Percentiles rank a stretch among this genome's conserved stretches.
Conservation (phyloP, 371 early-diverging fungal genomes). For the Batrachochytrium dendrobatidis region DNA sequence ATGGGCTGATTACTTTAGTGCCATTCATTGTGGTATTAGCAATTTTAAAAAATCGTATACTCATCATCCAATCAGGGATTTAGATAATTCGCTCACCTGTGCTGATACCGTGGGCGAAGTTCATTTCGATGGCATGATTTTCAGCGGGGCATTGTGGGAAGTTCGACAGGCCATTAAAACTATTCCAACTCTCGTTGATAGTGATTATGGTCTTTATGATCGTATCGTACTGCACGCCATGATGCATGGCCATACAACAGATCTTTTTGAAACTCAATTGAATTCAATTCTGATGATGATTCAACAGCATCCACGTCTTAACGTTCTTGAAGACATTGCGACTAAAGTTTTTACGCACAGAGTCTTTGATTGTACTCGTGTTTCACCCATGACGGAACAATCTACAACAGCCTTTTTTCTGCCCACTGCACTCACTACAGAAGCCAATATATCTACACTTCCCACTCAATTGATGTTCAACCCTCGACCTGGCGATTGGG, state of each 20-base stretch:
- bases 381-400: slow-evolving; percentile 14
- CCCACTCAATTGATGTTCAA: slow-evolving; percentile 18
- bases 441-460: slow-evolving; percentile 13
- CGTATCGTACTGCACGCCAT: slow-evolving; percentile 18
- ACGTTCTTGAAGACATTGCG: slow-evolving; percentile 5
- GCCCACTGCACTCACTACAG: slow-evolving; percentile 9
- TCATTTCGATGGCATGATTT: slow-evolving; percentile 19
- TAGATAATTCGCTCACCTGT: slow-evolving; percentile 24
- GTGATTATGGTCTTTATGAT: slow-evolving; percentile 18
- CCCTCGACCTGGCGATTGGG: slow-evolving; percentile 21
- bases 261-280: slow-evolving; percentile 21
- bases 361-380: slow-evolving; percentile 16
- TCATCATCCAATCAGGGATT: slow-evolving; percentile 14
- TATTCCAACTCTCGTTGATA: neutral
- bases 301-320: slow-evolving; percentile 8
- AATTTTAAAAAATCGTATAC: slow-evolving; percentile 25
- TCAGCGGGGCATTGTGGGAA: slow-evolving; percentile 24
- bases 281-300: slow-evolving; percentile 13
- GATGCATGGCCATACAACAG: slow-evolving; percentile 18
- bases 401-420: slow-evolving; percentile 17
- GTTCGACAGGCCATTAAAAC: slow-evolving; percentile 13
- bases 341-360: slow-evolving; percentile 9
- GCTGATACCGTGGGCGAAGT: slow-evolving; percentile 22
- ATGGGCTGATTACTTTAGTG: slow-evolving; percentile 33
- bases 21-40: slow-evolving; percentile 20